Conservation (phyloP, 2,329 filamentous ascomycete species). For the Monosporascus ibericus region DNA sequence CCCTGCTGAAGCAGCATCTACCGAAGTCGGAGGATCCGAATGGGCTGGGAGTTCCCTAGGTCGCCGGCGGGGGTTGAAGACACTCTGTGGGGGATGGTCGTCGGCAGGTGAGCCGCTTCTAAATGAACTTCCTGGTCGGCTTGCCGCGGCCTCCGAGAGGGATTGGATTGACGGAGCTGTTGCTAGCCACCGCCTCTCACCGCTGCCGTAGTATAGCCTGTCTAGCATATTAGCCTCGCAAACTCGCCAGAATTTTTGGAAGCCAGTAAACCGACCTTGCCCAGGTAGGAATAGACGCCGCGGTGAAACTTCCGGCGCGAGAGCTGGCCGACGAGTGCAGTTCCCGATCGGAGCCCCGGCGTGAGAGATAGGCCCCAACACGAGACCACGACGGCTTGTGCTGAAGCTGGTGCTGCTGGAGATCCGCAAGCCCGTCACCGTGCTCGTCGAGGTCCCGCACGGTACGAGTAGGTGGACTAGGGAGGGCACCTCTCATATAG, state of each 20-base stretch:
- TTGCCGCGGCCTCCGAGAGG: conserved; percentile 40
- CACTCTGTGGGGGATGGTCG: conserved; percentile 36
- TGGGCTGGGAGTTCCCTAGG: conserved; percentile 23
- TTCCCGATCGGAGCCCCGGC: conserved; percentile 44
- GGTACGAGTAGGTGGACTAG: conserved; percentile 33
- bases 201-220: conserved; percentile 65
- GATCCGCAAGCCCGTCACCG: conserved; percentile 56
- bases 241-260: background rate
- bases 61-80: conserved; percentile 25
- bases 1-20: conserved; percentile 33
- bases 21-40: conserved; percentile 30
- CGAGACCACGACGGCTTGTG: conserved; percentile 47
- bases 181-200: conserved; percentile 48
- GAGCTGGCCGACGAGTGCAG: conserved; percentile 47
- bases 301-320: conserved; percentile 38
- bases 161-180: conserved; percentile 39
- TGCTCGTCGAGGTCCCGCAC: conserved; percentile 57
- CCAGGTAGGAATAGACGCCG: conserved; percentile 45
- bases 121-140: conserved; percentile 39
- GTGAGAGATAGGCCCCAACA: conserved; percentile 45
- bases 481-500: conserved; percentile 32
- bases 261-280: conserved; percentile 35
- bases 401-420: conserved; percentile 42
- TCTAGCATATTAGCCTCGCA: conserved; percentile 16
- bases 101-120: conserved; percentile 41